Evolutionary conservation across 345 rosid species (phyloP), one percentile per base, ranked within the genome.

Genomic region (Schrenkiella parvula): DNA sequence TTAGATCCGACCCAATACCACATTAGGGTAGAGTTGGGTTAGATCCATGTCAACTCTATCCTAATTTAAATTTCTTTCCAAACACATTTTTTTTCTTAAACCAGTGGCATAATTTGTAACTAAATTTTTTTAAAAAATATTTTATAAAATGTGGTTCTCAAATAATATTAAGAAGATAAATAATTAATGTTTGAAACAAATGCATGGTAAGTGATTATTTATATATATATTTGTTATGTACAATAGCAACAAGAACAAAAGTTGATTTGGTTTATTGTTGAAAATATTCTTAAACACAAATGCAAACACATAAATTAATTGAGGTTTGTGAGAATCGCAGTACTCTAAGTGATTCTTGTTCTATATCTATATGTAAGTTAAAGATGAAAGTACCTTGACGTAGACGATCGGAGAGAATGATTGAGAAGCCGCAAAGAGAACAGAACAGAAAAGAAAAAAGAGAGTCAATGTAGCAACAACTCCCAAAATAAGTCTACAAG

Each of bases 371-470:
- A 28, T 26, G 10, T 32, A 32, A n/a, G 46, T 32, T 3, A 41
- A 50, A 1, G 23, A 44, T 43, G 5, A 54, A 66, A 32, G n/a
- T 73, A 91, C 93, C 97, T 84, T 84, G 70, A 87, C 86, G 57
- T 63, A 42, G 68, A 87, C 72, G 64, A 74, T 52, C 8, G 91
- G 84, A 75, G 80, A 76, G 59, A 66, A 85, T 17, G 93, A 84
- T 25, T 88, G 80, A 74, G 93, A 85, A 70, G 84, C 91, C 1
- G 87, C 90, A 89, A 90, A 87, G 43, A 91, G 79, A 73, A 89
- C 70, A 70, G 89, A 79, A 76, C 91, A 87, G 53, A 87, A 58
- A 43, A 86, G 74, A 3, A 82, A 56, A 72, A 91, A 86, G 74
- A 89, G 22, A 7, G 57, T 55, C 2, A 82, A 66, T n/a, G 83